These are phyloP conservation scores for Didymella segeticola DNA, from an alignment of 2,329 filamentous ascomycete species.

Conservation along the genomic window DNA sequence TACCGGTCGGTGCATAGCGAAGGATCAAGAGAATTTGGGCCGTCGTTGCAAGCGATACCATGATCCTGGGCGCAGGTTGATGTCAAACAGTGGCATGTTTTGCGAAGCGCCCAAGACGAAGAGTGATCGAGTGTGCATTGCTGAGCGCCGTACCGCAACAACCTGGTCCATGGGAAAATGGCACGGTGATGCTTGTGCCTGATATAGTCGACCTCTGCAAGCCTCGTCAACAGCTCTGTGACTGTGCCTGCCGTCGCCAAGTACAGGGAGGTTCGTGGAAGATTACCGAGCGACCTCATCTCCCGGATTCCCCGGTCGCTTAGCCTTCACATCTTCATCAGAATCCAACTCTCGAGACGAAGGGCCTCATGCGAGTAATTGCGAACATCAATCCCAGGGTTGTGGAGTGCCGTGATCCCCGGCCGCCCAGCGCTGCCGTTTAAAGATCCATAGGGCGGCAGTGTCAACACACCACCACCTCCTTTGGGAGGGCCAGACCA, in stretches of 20 bases:
- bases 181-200: neutral
- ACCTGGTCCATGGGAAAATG: neutral
- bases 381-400: slow-evolving; percentile 14
- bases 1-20: neutral
- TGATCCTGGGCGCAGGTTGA: slow-evolving; percentile 10
- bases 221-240: slow-evolving; percentile 14
- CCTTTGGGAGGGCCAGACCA: slow-evolving; percentile 21
- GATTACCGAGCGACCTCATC: slow-evolving; percentile 11
- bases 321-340: slow-evolving; percentile 16
- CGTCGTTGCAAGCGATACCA: slow-evolving; percentile 6
- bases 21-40: slow-evolving; percentile 5
- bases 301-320: slow-evolving; percentile 25
- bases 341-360: neutral
- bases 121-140: slow-evolving; percentile 8
- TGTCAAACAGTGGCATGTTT: slow-evolving; percentile 18
- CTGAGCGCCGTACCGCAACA: neutral
- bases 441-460: slow-evolving; percentile 28
- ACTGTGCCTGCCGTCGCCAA: slow-evolving; percentile 1
- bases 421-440: slow-evolving; percentile 13
- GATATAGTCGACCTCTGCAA: slow-evolving; percentile 14
- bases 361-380: slow-evolving; percentile 11
- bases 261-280: slow-evolving; percentile 1
- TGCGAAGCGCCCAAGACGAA: slow-evolving; percentile 13
- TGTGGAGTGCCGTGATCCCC: slow-evolving; percentile 28
- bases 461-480: slow-evolving; percentile 21